phyloP scores from a whole-genome alignment of 148 eudicot genomes.

The Agrostemma githago region DNA sequence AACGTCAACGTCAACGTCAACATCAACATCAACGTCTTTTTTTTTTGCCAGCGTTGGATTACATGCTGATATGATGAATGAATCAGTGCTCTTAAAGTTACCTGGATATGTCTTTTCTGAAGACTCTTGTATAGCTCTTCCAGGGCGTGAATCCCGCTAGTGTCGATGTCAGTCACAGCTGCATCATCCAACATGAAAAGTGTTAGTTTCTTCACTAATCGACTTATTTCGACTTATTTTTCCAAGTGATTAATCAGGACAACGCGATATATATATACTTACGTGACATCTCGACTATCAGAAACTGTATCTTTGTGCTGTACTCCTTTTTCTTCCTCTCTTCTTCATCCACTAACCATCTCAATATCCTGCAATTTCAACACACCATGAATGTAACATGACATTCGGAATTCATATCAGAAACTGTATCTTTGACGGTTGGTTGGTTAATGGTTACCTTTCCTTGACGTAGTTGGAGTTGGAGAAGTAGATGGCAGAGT shows the following conservation, averaged over 20 bases:
- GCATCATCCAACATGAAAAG: conserved; percentile 13
- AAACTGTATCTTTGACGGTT: too few species aligned
- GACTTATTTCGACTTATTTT: not conserved
- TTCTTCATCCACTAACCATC: conserved; percentile 79
- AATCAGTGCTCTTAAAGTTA: not conserved
- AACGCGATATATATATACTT: conserved; percentile 20
- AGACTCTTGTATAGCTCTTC: conserved; percentile 68
- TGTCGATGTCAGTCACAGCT: conserved; percentile 94
- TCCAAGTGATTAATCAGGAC: too few species aligned
- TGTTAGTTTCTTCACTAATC: not conserved
- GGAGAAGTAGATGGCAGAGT: conserved; percentile 81
- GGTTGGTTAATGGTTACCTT: too few species aligned
- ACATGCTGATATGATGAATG: too few species aligned
- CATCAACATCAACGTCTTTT: too few species aligned
- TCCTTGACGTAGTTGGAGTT: conserved; percentile 73
- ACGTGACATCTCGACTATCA: conserved; percentile 93
- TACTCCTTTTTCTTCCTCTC: conserved; percentile 41
- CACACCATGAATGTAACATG: not conserved
- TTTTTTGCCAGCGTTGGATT: too few species aligned
- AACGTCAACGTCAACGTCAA: too few species aligned
- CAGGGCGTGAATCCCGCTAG: conserved; percentile 90
- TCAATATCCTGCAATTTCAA: conserved; percentile 51
- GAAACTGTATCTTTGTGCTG: conserved; percentile 48
- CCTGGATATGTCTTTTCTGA: conserved; percentile 66
- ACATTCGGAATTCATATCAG: not conserved